Conservation (phyloP, 2,329 filamentous ascomycete genomes). For the Trichoderma hamatum region DNA sequence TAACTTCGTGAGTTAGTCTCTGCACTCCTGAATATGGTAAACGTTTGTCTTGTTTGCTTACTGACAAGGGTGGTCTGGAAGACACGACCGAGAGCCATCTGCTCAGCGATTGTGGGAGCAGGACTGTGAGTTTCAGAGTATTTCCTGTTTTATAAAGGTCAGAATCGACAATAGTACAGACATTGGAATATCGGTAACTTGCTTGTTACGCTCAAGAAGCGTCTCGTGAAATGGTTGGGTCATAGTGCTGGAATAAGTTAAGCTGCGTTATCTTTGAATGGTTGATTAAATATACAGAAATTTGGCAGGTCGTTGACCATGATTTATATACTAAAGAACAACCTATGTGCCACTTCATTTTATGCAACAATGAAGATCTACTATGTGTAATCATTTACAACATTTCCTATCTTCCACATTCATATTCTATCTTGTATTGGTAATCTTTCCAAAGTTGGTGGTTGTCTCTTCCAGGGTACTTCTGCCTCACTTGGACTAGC, state of each 20-base stretch:
- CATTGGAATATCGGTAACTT: not conserved
- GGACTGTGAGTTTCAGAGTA: not conserved
- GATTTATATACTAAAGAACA: not conserved
- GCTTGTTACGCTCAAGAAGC: not conserved
- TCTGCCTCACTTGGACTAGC: not conserved
- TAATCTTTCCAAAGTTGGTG: not conserved
- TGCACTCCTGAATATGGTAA: too few species aligned
- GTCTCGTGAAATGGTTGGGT: not conserved
- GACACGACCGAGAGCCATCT: not conserved
- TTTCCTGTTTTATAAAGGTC: not conserved
- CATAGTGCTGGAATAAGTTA: not conserved
- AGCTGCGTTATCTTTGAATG: not conserved
- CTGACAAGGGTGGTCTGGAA: not conserved
- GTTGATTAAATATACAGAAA: not conserved
- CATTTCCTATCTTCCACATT: not conserved
- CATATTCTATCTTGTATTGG: not conserved
- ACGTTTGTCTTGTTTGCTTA: not conserved
- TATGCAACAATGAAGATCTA: not conserved
- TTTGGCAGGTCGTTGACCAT: not conserved
- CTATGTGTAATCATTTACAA: not conserved
- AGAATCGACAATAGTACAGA: not conserved
- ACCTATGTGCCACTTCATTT: too few species aligned
- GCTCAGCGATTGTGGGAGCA: not conserved
- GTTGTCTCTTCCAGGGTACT: not conserved
- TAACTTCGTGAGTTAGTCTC: not conserved